These are phyloP conservation scores for Dentipellis fragilis DNA, from an alignment of 768 basidiomycete species.

Conservation along the genomic window DNA sequence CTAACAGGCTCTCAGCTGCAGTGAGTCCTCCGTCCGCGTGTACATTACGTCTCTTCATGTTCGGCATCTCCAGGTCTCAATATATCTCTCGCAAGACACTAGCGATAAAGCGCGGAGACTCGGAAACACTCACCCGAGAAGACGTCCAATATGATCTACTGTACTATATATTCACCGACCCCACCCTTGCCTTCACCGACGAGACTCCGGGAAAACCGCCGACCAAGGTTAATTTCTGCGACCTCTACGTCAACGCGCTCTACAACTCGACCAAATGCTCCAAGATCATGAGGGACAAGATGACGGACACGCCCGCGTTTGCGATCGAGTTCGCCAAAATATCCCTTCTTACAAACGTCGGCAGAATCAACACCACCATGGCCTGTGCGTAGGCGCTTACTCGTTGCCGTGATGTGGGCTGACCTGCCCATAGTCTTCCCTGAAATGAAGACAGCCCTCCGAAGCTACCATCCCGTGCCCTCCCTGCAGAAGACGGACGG, in stretches of 20 bases:
- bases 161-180: slow-evolving; percentile 66
- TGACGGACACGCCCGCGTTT: slow-evolving; percentile 73
- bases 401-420: slow-evolving; percentile 5
- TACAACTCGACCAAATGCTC: slow-evolving; percentile 78
- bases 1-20: slow-evolving; percentile 5
- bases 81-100: slow-evolving; percentile 44
- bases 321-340: slow-evolving; percentile 76
- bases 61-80: slow-evolving; percentile 37
- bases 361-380: slow-evolving; percentile 88
- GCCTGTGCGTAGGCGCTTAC: slow-evolving; percentile 44
- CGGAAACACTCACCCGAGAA: slow-evolving; percentile 71
- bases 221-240: slow-evolving; percentile 60
- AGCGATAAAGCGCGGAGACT: slow-evolving; percentile 76
- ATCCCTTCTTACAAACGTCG: slow-evolving; percentile 79
- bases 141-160: slow-evolving; percentile 87
- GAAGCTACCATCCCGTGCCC: slow-evolving; percentile 88
- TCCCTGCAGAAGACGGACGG: slow-evolving; percentile 81
- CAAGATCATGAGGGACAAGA: slow-evolving; percentile 81
- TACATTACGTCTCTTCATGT: slow-evolving; percentile 39
- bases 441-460: slow-evolving; percentile 85
- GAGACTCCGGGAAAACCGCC: slow-evolving; percentile 36
- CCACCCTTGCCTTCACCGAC: slow-evolving; percentile 59
- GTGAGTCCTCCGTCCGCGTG: slow-evolving; percentile 12
- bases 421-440: slow-evolving; percentile 56
- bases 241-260: slow-evolving; percentile 76